Percentiles rank a stretch among this genome's conserved stretches.
Evolutionary conservation across 2,329 filamentous ascomycete species (phyloP).

Genomic region (Waltergamsia citrina): DNA sequence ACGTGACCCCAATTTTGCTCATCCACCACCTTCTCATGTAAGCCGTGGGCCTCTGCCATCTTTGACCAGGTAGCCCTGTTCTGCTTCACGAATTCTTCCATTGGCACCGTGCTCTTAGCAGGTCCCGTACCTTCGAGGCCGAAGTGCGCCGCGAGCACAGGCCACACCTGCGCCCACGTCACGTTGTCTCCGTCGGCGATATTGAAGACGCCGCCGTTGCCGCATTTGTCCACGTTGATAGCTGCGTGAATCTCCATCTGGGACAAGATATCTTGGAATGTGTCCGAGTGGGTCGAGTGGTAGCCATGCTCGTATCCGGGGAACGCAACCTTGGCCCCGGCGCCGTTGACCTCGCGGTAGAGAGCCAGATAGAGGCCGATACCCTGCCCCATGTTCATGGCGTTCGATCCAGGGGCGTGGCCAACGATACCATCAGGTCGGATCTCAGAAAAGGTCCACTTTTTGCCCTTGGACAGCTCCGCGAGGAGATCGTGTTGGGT

Average conservation of each 20-base stretch:
- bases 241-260: constrained; percentile 7
- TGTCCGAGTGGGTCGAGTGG: constrained; percentile 8
- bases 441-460: constrained; percentile 10
- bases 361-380: constrained; percentile 9
- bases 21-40: constrained; percentile 4
- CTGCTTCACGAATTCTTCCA: constrained; percentile 6
- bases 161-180: constrained; percentile 9
- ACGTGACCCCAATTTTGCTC: constrained; percentile 4
- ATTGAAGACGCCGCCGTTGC: constrained; percentile 4
- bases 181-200: constrained; percentile 3
- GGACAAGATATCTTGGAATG: constrained; percentile 9
- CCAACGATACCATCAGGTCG: constrained; percentile 11
- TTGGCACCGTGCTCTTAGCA: constrained; percentile 1
- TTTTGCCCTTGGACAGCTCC: constrained; percentile 5
- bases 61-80: constrained; percentile 6
- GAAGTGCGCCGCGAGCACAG: constrained; percentile 7
- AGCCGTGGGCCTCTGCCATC: constrained; percentile 5
- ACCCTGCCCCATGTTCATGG: constrained; percentile 9
- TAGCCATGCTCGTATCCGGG: constrained; percentile 7
- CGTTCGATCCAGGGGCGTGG: constrained; percentile 7
- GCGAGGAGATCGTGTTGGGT: constrained; percentile 7
- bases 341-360: constrained; percentile 7
- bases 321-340: constrained; percentile 7
- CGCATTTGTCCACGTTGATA: constrained; percentile 2
- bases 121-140: constrained; percentile 6